Evolutionary conservation across 495 filamentous ascomycete species (phyloP).

Genomic region (Penicillium ochrochloron): DNA sequence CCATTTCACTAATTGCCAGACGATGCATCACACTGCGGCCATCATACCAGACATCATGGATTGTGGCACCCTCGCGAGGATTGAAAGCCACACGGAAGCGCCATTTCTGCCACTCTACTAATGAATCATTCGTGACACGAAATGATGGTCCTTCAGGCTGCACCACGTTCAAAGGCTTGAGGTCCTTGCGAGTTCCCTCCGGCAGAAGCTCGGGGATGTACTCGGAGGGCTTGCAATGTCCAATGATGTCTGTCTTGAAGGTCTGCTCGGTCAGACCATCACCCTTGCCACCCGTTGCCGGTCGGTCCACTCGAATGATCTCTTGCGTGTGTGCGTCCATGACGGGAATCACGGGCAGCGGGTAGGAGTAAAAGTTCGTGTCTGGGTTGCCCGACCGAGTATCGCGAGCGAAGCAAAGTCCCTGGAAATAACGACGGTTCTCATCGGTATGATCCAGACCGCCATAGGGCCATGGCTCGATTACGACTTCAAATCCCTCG

Average conservation of each 20-base stretch:
- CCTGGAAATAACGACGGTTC: conserved; percentile 59
- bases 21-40: conserved; percentile 74
- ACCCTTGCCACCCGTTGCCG: conserved; percentile 53
- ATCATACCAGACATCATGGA: conserved; percentile 74
- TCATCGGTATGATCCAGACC: conserved; percentile 60
- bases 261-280: conserved; percentile 45
- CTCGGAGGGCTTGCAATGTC: conserved; percentile 58
- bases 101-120: conserved; percentile 73
- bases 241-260: conserved; percentile 55
- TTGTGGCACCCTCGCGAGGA: conserved; percentile 69
- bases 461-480: conserved; percentile 75
- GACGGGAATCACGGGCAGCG: conserved; percentile 77
- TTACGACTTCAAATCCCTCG: conserved; percentile 64
- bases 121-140: conserved; percentile 53
- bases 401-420: conserved; percentile 53
- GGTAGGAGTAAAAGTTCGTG: conserved; percentile 80
- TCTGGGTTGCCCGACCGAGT: conserved; percentile 45
- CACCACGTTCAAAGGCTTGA: conserved; percentile 78
- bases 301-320: conserved; percentile 60
- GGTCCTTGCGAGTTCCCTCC: conserved; percentile 61
- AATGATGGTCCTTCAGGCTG: conserved; percentile 85
- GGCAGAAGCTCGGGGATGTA: conserved; percentile 70
- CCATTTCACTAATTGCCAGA: conserved; percentile 74
- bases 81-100: conserved; percentile 71
- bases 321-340: conserved; percentile 69